Conservation (phyloP, 257 asterid genomes). For the Prunella vulgaris region DNA sequence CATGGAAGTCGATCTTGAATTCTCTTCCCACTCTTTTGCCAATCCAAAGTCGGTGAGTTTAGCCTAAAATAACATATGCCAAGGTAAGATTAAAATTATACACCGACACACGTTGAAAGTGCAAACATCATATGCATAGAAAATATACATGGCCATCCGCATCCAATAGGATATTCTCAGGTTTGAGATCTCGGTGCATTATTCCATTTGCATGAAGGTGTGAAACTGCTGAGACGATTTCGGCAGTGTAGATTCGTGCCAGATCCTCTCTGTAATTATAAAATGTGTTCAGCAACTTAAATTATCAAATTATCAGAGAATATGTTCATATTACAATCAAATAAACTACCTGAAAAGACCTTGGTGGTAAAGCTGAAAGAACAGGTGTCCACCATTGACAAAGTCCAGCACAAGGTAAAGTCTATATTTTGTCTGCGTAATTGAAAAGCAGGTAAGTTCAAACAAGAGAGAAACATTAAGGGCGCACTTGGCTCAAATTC, state of each 20-base stretch:
- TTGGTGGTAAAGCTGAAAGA: conserved; percentile 66
- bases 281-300: conserved; percentile 11
- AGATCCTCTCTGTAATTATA: conserved; percentile 49
- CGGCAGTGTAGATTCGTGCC: conserved; percentile 57
- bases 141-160: conserved; percentile 66
- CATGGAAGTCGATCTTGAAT: conserved; percentile 51
- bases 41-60: conserved; percentile 56
- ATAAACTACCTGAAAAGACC: conserved; percentile 61
- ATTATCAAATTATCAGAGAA: background rate
- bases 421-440: conserved; percentile 62
- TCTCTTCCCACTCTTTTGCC: conserved; percentile 51
- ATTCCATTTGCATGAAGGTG: conserved; percentile 64
- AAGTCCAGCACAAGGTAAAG: conserved; percentile 76
- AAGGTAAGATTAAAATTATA: background rate
- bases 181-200: conserved; percentile 72
- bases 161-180: conserved; percentile 60
- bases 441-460: background rate
- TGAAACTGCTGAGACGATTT: conserved; percentile 55
- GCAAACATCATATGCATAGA: background rate
- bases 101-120: background rate
- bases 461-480: background rate
- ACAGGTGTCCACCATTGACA: conserved; percentile 70
- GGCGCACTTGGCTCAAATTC: too few relatives aligned
- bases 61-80: conserved; percentile 16
- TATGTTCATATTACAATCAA: background rate